Evolutionary conservation across 2,329 filamentous ascomycete genomes (phyloP).

Genomic region (Didymella segeticola): DNA sequence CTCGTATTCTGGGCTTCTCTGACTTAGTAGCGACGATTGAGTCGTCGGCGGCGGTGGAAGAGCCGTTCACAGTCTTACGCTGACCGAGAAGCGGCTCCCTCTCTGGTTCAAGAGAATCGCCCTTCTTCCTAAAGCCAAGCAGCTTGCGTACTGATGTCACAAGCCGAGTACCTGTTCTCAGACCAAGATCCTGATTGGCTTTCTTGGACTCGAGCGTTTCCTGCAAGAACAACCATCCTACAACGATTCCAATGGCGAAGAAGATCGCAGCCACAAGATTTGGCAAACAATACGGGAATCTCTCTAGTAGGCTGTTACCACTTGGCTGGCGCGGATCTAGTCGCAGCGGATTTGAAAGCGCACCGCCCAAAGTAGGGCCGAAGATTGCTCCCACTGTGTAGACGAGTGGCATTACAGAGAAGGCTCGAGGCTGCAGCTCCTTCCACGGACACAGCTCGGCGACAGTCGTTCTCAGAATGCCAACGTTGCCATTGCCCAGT

Average conservation of each 20-base stretch:
- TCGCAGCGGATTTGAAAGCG: slow-evolving; percentile 79
- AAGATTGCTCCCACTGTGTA: slow-evolving; percentile 90
- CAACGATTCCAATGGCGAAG: slow-evolving; percentile 78
- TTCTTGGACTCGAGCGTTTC: slow-evolving; percentile 82
- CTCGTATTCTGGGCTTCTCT: slow-evolving; percentile 53
- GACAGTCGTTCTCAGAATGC: slow-evolving; percentile 89
- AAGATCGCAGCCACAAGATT: slow-evolving; percentile 79
- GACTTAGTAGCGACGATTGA: slow-evolving; percentile 17
- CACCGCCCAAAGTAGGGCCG: slow-evolving; percentile 84
- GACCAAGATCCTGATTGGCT: slow-evolving; percentile 74
- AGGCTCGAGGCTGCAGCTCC: slow-evolving; percentile 85
- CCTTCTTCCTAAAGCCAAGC: slow-evolving; percentile 20
- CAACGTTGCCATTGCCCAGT: slow-evolving; percentile 80
- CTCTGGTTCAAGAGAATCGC: slow-evolving; percentile 24
- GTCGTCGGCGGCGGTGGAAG: slow-evolving; percentile 14
- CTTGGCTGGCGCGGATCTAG: slow-evolving; percentile 74
- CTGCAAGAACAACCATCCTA: slow-evolving; percentile 79
- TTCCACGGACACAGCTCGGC: slow-evolving; percentile 89
- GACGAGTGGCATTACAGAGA: slow-evolving; percentile 90
- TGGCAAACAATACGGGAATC: slow-evolving; percentile 82
- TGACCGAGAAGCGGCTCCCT: slow-evolving; percentile 40
- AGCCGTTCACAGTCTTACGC: slow-evolving; percentile 27
- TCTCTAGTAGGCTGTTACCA: slow-evolving; percentile 70
- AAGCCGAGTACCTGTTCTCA: slow-evolving; percentile 74
- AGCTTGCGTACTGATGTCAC: slow-evolving; percentile 34